phyloP scores from a whole-genome alignment of 192 early-diverging fungal genomes.

The Linnemannia zychae region DNA sequence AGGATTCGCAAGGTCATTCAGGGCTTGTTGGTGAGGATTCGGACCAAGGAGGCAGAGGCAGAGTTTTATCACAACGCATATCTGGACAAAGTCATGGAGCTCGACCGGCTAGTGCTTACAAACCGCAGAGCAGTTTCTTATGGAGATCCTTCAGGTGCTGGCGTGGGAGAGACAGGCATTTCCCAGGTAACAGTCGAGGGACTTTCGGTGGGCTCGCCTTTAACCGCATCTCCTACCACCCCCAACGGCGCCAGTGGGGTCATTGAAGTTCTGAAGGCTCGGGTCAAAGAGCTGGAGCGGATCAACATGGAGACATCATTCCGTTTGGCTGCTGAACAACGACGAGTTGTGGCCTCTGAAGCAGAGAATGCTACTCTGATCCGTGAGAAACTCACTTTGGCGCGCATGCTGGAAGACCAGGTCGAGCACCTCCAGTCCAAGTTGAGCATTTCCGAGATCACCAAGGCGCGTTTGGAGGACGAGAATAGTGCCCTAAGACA shows the following conservation, averaged over 20 bases:
- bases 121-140: not conserved
- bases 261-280: conserved; percentile 13
- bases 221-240: not conserved
- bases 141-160: not conserved
- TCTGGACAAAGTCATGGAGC: conserved; percentile 32
- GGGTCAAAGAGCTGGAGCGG: conserved; percentile 26
- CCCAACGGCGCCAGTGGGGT: not conserved
- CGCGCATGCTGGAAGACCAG: conserved; percentile 25
- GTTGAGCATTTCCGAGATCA: conserved; percentile 22
- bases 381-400: conserved; percentile 24
- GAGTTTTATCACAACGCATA: conserved; percentile 38
- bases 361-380: conserved; percentile 23
- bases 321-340: conserved; percentile 26
- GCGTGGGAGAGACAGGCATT: not conserved
- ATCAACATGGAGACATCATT: conserved; percentile 16
- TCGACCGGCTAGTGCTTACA: conserved; percentile 11
- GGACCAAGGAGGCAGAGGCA: conserved; percentile 29
- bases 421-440: conserved; percentile 27
- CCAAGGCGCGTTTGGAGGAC: conserved; percentile 26
- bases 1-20: conserved; percentile 31
- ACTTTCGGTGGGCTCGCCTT: conserved; percentile 4
- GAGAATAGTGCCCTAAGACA: conserved; percentile 21
- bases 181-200: conserved; percentile 8
- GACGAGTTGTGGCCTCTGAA: conserved; percentile 16
- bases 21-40: conserved; percentile 27